phyloP scores from a whole-genome alignment of 345 rosid species.

The Bruguiera parviflora region DNA sequence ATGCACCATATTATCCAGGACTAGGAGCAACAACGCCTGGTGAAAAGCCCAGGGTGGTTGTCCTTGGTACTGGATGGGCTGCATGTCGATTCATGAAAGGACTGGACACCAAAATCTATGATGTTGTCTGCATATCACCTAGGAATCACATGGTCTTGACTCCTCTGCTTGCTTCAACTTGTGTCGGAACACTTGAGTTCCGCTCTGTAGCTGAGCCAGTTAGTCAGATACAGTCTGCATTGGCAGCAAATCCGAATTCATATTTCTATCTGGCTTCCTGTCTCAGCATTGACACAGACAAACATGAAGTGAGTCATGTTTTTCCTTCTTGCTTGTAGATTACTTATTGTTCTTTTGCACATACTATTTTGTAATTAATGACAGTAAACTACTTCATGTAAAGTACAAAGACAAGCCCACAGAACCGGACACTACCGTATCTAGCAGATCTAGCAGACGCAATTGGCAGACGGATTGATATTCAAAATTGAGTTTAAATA shows the following conservation, averaged over 20 bases:
- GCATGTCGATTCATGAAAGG: slow-evolving; percentile 78
- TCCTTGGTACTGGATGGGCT: slow-evolving; percentile 79
- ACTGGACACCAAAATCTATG: slow-evolving; percentile 48
- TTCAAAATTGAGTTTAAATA: no score
- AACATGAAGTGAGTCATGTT: slow-evolving; percentile 56
- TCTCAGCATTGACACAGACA: slow-evolving; percentile 54
- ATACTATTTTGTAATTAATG: background rate
- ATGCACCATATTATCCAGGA: slow-evolving; percentile 41
- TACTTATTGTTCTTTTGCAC: background rate
- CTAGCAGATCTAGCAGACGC: no score
- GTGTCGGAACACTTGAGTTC: slow-evolving; percentile 83
- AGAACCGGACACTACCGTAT: no score
- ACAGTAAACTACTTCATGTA: background rate
- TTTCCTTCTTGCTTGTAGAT: background rate
- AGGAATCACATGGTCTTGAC: slow-evolving; percentile 88
- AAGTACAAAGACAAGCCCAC: background rate
- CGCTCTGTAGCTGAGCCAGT: slow-evolving; percentile 90
- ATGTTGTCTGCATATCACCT: slow-evolving; percentile 68
- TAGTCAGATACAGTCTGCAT: slow-evolving; percentile 69
- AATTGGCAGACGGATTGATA: no score
- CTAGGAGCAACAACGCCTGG: slow-evolving; percentile 60
- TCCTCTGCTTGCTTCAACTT: slow-evolving; percentile 74
- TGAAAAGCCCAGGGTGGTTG: slow-evolving; percentile 69
- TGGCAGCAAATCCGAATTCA: slow-evolving; percentile 67
- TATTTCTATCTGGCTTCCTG: slow-evolving; percentile 86